Base-by-base conservation (phyloP, 2,329 filamentous ascomycete genomes). In the Colletotrichum falcatum region DNA sequence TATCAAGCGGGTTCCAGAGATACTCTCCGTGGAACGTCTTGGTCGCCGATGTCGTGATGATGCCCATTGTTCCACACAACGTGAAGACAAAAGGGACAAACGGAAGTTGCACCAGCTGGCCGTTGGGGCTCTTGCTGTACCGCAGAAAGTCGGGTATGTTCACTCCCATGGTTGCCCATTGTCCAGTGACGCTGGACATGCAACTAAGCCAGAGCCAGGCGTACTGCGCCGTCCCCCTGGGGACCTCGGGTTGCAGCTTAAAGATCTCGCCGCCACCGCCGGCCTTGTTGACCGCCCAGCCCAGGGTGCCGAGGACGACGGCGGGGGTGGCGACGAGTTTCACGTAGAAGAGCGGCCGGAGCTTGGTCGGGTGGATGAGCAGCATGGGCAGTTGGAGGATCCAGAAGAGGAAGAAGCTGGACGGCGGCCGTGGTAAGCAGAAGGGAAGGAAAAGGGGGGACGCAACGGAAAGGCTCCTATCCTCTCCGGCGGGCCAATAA, bases 401-500 rank as follows among this genome's bases (percentile, higher is more conserved):
- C 85, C 86, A 89, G 75, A 88, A 89, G n/a, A 90, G 74, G 71
- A 90, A 85, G 73, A 83, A 91, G 83, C 16, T 86, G 86, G 3
- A 44, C 18, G 14, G 8, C 18, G 14, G 8, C 2, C 68, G 12
- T 54, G 3, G 51, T 20, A 20, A 70, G 58, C 35, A 20, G n/a
- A 26, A 8, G 2, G 39, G n/a, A 49, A 16, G n/a, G 11, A 20
- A 39, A 8, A 16, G 18, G 0, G 14, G 18, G 3, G 8, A 44
- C n/a, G 44, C 9, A 4, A n/a, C 8, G 18, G 18, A 11, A 44
- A 20, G n/a, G 8, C 7, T 39, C n/a, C 30, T 14, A 2, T 35
- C 14, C 54, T 26, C 6, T n/a, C 20, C 20, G n/a, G 20, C n/a
- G 4, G n/a, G 11, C 26, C 11, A 8, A n/a, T n/a, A n/a, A 56